phyloP scores from a whole-genome alignment of 306 rosid genomes.

The Citrullus colocynthis region DNA sequence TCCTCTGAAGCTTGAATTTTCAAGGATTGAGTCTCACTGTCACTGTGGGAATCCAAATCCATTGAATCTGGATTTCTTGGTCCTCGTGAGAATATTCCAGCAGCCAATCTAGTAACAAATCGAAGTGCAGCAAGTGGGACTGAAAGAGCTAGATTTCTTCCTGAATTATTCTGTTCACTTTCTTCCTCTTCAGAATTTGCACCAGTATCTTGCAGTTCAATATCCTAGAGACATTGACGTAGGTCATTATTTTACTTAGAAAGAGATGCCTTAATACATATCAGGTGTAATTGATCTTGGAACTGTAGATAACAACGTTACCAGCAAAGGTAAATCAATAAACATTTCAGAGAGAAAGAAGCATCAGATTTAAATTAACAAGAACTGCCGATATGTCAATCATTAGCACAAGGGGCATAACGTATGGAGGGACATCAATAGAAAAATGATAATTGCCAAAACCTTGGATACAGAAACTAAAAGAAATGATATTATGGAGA shows the following conservation, averaged over 20 bases:
- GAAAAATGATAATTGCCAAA: background rate
- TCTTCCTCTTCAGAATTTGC: constrained; percentile 52
- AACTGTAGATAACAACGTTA: background rate
- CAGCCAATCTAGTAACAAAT: constrained; percentile 72
- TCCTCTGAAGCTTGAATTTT: constrained; percentile 20
- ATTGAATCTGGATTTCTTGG: constrained; percentile 39
- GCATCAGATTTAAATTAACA: background rate
- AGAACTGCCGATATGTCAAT: background rate
- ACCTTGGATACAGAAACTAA: background rate
- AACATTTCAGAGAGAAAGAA: background rate
- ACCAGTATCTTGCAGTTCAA: constrained; percentile 35
- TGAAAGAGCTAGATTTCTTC: constrained; percentile 62
- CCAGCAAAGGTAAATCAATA: background rate
- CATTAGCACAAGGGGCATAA: background rate
- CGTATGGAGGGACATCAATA: background rate
- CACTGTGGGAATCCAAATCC: constrained; percentile 32
- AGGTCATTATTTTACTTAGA: background rate
- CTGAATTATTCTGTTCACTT: constrained; percentile 37
- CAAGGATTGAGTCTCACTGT: constrained; percentile 28
- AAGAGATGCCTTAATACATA: background rate
- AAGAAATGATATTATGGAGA: background rate
- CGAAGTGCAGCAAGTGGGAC: constrained; percentile 85
- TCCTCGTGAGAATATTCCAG: constrained; percentile 84
- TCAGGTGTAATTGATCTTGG: background rate
- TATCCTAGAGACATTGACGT: constrained; percentile 37